Evolutionary conservation across 2,329 filamentous ascomycete genomes (phyloP).

Genomic region (Penicillium fuscoglaucum): DNA sequence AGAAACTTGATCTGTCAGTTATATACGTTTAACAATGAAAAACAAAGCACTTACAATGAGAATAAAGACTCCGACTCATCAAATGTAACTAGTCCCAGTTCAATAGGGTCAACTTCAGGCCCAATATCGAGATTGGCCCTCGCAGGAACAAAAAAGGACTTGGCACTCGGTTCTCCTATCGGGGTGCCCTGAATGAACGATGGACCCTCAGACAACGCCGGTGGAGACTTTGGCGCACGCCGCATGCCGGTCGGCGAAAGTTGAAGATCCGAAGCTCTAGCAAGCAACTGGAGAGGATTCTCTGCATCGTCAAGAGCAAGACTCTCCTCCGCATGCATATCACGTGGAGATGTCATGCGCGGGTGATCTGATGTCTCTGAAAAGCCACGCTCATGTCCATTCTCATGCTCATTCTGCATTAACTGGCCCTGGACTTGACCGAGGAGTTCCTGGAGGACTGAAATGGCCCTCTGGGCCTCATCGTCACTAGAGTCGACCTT

Average conservation of each 20-base stretch:
- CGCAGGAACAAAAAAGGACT: constrained; percentile 66
- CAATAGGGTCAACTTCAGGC: constrained; percentile 66
- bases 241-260: constrained; percentile 46
- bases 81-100: constrained; percentile 66
- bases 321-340: constrained; percentile 48
- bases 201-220: constrained; percentile 39
- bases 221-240: constrained; percentile 26
- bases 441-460: constrained; percentile 54
- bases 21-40: not conserved
- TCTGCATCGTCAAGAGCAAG: constrained; percentile 71
- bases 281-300: constrained; percentile 71
- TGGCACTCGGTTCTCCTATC: constrained; percentile 39
- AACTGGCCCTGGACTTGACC: constrained; percentile 49
- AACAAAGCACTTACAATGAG: constrained; percentile 56
- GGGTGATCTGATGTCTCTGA: constrained; percentile 34
- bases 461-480: constrained; percentile 44
- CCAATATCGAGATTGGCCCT: constrained; percentile 64
- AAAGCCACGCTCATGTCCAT: constrained; percentile 30
- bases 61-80: constrained; percentile 66
- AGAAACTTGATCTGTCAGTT: constrained; percentile 54
- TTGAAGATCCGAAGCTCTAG: constrained; percentile 68
- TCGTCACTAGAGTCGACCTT: constrained; percentile 47
- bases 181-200: constrained; percentile 26
- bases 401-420: constrained; percentile 27
- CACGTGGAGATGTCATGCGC: constrained; percentile 26